Conservation (phyloP, 2,329 filamentous ascomycete genomes). For the Fusarium cicatricum region DNA sequence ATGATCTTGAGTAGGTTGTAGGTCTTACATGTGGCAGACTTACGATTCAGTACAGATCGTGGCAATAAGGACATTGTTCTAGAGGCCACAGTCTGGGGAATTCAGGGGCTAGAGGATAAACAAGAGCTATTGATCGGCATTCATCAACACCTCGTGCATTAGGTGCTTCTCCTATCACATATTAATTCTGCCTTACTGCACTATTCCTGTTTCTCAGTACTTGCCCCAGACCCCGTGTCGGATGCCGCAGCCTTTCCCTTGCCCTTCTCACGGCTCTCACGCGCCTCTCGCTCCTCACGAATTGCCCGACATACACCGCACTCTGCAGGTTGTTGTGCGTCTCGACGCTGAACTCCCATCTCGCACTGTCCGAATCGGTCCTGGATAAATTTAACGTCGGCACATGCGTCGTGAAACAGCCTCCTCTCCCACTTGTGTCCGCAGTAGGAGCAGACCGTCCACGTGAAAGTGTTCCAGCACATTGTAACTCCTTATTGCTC, state of each 20-base stretch:
- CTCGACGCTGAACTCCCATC: background rate
- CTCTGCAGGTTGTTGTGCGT: background rate
- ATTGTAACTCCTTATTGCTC: background rate
- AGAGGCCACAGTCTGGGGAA: no score
- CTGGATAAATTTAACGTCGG: background rate
- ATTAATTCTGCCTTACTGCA: no score
- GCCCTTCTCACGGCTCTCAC: background rate
- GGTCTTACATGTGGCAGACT: no score
- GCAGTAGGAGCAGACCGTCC: background rate
- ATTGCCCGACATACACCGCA: background rate
- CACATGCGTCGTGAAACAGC: background rate
- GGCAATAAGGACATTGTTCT: no score
- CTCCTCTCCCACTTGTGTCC: background rate
- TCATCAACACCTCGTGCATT: no score
- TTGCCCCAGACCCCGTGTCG: no score
- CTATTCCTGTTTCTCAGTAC: no score
- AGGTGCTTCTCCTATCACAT: no score
- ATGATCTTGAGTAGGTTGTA: no score
- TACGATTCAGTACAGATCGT: no score
- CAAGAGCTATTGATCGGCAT: no score
- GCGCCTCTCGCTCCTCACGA: background rate
- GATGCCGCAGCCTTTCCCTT: background rate
- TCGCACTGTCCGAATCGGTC: background rate
- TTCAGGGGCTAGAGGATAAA: no score
- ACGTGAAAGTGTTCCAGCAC: constrained; percentile 4